phyloP scores from a whole-genome alignment of 805 yeast genomes.

The Candida anglica region DNA sequence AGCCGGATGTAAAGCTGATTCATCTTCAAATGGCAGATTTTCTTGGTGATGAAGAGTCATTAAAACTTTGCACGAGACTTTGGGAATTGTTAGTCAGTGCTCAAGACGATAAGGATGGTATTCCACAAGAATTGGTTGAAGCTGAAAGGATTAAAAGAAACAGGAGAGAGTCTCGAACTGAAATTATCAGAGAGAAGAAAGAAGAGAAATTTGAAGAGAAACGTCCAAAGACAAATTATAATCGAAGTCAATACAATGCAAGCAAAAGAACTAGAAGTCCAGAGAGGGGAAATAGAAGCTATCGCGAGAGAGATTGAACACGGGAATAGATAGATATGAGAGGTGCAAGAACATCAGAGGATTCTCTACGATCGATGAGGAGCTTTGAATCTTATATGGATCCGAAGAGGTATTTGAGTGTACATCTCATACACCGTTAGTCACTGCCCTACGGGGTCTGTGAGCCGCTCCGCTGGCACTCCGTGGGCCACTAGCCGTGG shows the following conservation, averaged over 20 bases:
- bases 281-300: conserved; percentile 4
- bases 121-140: conserved; percentile 30
- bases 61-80: conserved; percentile 35
- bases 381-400: too few relatives aligned
- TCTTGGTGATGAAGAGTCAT: conserved; percentile 36
- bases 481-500: too few relatives aligned
- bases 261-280: conserved; percentile 5
- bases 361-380: too few relatives aligned
- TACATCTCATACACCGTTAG: too few relatives aligned
- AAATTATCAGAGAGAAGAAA: conserved; percentile 4
- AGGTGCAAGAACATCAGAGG: too few relatives aligned
- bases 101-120: conserved; percentile 42
- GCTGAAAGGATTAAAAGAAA: conserved; percentile 1
- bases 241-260: conserved; percentile 16
- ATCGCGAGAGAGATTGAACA: conserved; percentile 8
- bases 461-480: too few relatives aligned
- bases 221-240: conserved; percentile 21
- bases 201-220: conserved; percentile 6
- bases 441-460: too few relatives aligned
- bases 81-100: conserved; percentile 45
- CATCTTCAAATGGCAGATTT: conserved; percentile 44
- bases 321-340: too few relatives aligned
- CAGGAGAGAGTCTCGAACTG: background rate
- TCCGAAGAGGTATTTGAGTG: too few relatives aligned
- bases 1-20: conserved; percentile 37